Percentiles rank a stretch among this genome's conserved stretches.
Evolutionary conservation across 345 rosid genomes (phyloP).

Genomic region (Eucalyptus globulus): DNA sequence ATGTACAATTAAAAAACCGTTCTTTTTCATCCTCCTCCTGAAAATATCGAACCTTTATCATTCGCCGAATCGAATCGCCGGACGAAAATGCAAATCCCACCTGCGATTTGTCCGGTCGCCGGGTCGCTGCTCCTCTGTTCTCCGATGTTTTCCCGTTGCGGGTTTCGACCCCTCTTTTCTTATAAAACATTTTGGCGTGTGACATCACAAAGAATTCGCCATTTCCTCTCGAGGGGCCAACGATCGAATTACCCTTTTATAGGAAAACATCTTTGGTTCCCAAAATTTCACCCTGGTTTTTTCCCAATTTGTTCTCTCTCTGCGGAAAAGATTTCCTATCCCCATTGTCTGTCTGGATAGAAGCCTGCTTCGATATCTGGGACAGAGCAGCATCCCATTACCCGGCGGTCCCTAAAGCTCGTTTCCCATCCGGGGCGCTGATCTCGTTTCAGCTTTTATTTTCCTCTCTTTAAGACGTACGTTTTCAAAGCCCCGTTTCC

Average conservation of each 20-base stretch:
- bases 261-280: neutral
- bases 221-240: neutral
- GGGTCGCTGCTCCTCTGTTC: neutral
- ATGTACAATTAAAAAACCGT: neutral
- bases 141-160: neutral
- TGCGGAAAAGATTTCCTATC: neutral
- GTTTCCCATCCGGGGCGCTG: neutral
- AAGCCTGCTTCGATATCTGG: conserved; percentile 23
- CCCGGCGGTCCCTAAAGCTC: conserved; percentile 15
- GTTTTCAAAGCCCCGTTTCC: neutral
- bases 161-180: neutral
- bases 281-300: neutral
- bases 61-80: neutral
- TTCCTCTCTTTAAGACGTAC: neutral
- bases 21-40: neutral
- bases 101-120: neutral
- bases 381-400: neutral
- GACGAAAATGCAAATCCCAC: neutral
- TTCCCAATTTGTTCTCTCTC: neutral
- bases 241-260: neutral
- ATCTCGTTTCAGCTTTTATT: neutral
- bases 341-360: neutral
- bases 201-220: neutral
- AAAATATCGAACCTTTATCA: neutral
- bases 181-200: neutral